phyloP scores from a whole-genome alignment of 371 early-diverging fungal species.

The Gilbertella persicaria region DNA sequence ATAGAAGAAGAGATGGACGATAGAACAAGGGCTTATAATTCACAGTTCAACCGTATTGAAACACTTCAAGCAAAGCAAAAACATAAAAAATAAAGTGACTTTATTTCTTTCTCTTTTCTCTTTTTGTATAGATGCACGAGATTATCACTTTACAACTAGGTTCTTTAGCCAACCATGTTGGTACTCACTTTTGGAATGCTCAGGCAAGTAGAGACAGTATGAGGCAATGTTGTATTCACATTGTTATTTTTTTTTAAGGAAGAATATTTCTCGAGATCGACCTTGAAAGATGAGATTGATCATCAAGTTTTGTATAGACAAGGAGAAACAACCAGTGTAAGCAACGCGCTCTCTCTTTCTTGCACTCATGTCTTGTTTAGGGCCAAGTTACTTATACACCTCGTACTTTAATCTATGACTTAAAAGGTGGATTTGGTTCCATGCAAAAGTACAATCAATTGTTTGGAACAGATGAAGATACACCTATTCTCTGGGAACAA shows the following conservation, averaged over 20 bases:
- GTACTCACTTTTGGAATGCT: slow-evolving; percentile 92
- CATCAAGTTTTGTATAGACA: slow-evolving; percentile 62
- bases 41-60: slow-evolving; percentile 26
- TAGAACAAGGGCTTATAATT: slow-evolving; percentile 19
- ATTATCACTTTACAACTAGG: slow-evolving; percentile 91
- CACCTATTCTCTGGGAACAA: slow-evolving; percentile 44
- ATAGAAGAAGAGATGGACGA: slow-evolving; percentile 7
- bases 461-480: slow-evolving; percentile 33
- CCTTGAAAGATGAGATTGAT: slow-evolving; percentile 38
- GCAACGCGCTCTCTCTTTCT: background rate
- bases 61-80: slow-evolving; percentile 20
- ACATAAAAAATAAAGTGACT: background rate
- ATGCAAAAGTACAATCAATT: slow-evolving; percentile 66
- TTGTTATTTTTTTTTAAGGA: slow-evolving; percentile 29
- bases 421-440: slow-evolving; percentile 76
- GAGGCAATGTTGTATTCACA: background rate
- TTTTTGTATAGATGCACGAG: slow-evolving; percentile 61
- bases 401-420: slow-evolving; percentile 74
- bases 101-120: background rate
- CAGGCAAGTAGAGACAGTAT: slow-evolving; percentile 49
- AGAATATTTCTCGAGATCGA: slow-evolving; percentile 39
- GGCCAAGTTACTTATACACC: slow-evolving; percentile 76
- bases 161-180: slow-evolving; percentile 80
- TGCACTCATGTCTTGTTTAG: slow-evolving; percentile 29
- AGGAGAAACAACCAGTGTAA: slow-evolving; percentile 44